phyloP scores from a whole-genome alignment of 164 flowering plant species.

The Macadamia tetraphylla region DNA sequence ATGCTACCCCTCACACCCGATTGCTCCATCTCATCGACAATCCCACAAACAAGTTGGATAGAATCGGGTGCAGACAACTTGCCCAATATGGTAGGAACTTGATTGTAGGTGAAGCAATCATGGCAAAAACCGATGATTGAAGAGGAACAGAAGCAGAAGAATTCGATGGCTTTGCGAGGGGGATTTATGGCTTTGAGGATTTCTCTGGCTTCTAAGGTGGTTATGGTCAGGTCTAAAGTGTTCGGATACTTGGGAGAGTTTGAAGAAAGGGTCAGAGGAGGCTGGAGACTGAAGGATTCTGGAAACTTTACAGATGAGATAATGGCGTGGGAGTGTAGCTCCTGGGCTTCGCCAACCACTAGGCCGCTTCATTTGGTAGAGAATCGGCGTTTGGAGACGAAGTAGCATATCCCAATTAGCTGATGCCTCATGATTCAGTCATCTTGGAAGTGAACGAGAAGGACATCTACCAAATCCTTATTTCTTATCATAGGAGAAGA shows the following conservation, averaged over 20 bases:
- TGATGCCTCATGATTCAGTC: too few species aligned
- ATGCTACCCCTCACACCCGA: slow-evolving; percentile 47
- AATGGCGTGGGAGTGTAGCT: slow-evolving; percentile 82
- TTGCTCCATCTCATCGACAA: slow-evolving; percentile 59
- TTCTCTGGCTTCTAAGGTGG: slow-evolving; percentile 71
- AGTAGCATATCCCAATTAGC: background rate
- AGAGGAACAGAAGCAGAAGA: slow-evolving; percentile 60
- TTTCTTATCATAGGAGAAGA: too few species aligned
- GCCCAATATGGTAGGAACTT: slow-evolving; percentile 55
- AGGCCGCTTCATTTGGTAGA: slow-evolving; percentile 81
- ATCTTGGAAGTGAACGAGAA: too few species aligned
- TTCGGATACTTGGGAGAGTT: slow-evolving; percentile 47
- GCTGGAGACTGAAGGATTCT: slow-evolving; percentile 44
- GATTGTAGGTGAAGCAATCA: slow-evolving; percentile 68
- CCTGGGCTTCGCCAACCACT: slow-evolving; percentile 37
- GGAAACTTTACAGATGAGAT: slow-evolving; percentile 64
- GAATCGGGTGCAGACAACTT: slow-evolving; percentile 30
- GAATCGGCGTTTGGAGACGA: slow-evolving; percentile 36
- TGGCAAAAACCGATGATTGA: slow-evolving; percentile 56
- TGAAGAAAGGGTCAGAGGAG: slow-evolving; percentile 34
- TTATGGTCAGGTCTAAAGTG: slow-evolving; percentile 44
- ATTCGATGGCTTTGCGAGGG: slow-evolving; percentile 55
- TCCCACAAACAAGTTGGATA: slow-evolving; percentile 21
- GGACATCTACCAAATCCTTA: too few species aligned
- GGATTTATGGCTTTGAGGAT: slow-evolving; percentile 54